phyloP scores from a whole-genome alignment of 306 rosid genomes.

The Pterocarpus santalinus region DNA sequence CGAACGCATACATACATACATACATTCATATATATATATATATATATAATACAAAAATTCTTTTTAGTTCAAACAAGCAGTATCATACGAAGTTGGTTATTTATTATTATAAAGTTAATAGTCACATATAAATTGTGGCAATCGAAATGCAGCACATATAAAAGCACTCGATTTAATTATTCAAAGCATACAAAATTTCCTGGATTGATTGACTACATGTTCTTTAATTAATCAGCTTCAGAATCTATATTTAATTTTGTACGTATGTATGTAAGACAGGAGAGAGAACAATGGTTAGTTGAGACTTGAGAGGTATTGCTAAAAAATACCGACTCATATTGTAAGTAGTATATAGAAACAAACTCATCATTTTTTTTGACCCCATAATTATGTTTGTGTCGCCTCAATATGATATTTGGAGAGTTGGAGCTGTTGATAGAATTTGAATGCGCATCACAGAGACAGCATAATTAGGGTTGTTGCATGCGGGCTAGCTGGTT shows the following conservation, averaged over 20 bases:
- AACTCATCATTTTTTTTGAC: slow-evolving; percentile 41
- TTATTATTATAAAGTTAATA: too few relatives aligned
- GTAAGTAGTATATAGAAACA: background rate
- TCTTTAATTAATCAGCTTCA: background rate
- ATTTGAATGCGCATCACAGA: slow-evolving; percentile 25
- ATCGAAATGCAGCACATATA: background rate
- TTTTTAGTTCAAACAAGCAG: too few relatives aligned
- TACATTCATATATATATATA: too few relatives aligned
- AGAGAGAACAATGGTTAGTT: slow-evolving; percentile 11
- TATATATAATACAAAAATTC: too few relatives aligned
- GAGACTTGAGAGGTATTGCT: background rate
- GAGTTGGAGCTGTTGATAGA: slow-evolving; percentile 21
- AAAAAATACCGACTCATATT: background rate
- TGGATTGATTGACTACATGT: background rate
- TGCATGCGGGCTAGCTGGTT: slow-evolving; percentile 44
- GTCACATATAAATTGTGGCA: background rate
- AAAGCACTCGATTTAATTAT: background rate
- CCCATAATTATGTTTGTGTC: slow-evolving; percentile 48
- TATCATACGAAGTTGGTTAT: too few relatives aligned
- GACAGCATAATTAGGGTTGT: slow-evolving; percentile 54
- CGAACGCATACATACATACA: too few relatives aligned
- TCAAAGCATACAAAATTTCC: background rate
- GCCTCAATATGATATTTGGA: slow-evolving; percentile 26
- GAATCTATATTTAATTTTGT: background rate
- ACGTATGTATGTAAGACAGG: background rate